Conservation (phyloP, 257 asterid genomes). For the Solanum sitiens region DNA sequence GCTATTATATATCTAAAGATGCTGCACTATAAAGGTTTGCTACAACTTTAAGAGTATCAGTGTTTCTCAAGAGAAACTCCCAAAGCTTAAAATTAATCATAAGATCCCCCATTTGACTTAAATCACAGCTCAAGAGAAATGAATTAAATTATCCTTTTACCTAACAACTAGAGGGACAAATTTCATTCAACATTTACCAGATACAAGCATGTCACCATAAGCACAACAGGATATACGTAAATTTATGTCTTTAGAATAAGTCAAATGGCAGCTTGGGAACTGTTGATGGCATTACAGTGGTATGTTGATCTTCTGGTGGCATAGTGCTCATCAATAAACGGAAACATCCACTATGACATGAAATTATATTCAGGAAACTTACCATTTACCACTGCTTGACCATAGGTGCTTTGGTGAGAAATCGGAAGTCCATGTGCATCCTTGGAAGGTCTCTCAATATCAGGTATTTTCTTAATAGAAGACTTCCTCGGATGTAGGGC, state of each 20-base stretch:
- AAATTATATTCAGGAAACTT: not conserved
- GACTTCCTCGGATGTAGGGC: slow-evolving; percentile 53
- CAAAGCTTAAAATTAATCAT: not conserved
- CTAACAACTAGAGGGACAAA: not conserved
- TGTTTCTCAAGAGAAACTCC: not conserved
- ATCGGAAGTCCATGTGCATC: slow-evolving; percentile 52
- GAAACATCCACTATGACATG: not conserved
- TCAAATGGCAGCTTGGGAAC: not conserved
- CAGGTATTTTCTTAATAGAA: slow-evolving; percentile 31
- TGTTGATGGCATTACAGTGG: not conserved
- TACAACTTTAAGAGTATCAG: not conserved
- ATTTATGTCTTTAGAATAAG: not conserved
- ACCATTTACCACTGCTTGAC: slow-evolving; percentile 89
- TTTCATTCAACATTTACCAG: not conserved
- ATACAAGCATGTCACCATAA: not conserved
- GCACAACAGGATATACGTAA: not conserved
- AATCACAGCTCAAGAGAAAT: not conserved
- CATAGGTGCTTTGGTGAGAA: slow-evolving; percentile 54
- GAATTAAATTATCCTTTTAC: not conserved
- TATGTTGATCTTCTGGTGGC: not conserved
- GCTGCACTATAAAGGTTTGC: not conserved
- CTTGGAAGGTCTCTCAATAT: slow-evolving; percentile 28
- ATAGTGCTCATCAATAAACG: not conserved
- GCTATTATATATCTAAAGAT: not conserved
- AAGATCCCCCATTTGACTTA: not conserved